These are phyloP conservation scores for Albatrellus ellisii DNA, from an alignment of 768 basidiomycete species.

Conservation along the genomic window DNA sequence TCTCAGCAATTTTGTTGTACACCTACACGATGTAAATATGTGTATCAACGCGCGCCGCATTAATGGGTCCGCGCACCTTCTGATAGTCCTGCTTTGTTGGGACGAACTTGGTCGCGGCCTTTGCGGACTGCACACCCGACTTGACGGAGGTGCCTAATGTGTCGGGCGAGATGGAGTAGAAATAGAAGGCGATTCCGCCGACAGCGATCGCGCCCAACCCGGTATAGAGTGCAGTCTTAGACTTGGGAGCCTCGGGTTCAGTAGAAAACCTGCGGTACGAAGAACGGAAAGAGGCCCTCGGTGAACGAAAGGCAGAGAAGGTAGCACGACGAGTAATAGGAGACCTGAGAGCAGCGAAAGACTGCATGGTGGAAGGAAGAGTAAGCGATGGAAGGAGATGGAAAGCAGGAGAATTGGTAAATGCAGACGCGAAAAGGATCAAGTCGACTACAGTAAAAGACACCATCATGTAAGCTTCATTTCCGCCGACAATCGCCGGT, in stretches of 20 bases:
- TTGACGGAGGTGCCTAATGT: constrained; percentile 42
- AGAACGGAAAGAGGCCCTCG: constrained; percentile 19
- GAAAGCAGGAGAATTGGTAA: too few relatives aligned
- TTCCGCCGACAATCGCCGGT: too few relatives aligned
- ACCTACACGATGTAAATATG: constrained; percentile 34
- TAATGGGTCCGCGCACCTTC: constrained; percentile 36
- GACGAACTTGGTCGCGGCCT: constrained; percentile 54
- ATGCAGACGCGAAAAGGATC: too few relatives aligned
- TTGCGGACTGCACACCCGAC: constrained; percentile 47
- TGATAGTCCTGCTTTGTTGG: constrained; percentile 81
- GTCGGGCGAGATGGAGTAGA: constrained; percentile 33
- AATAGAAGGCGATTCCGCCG: constrained; percentile 54
- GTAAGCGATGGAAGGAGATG: too few relatives aligned
- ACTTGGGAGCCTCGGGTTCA: constrained; percentile 24
- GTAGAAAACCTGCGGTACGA: constrained; percentile 52
- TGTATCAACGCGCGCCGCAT: background rate
- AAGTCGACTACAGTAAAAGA: too few relatives aligned
- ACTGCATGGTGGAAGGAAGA: constrained; percentile 5
- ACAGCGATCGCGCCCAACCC: constrained; percentile 46
- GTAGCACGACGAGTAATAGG: constrained; percentile 12
- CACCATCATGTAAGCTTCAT: too few relatives aligned
- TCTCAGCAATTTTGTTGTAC: constrained; percentile 82
- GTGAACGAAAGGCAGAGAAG: constrained; percentile 8
- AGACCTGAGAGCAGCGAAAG: constrained; percentile 5
- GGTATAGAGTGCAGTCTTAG: constrained; percentile 42